These are phyloP conservation scores for Phytophthora foliorum DNA, from an alignment of 352 stramenopile genomes.

Conservation along the genomic window DNA sequence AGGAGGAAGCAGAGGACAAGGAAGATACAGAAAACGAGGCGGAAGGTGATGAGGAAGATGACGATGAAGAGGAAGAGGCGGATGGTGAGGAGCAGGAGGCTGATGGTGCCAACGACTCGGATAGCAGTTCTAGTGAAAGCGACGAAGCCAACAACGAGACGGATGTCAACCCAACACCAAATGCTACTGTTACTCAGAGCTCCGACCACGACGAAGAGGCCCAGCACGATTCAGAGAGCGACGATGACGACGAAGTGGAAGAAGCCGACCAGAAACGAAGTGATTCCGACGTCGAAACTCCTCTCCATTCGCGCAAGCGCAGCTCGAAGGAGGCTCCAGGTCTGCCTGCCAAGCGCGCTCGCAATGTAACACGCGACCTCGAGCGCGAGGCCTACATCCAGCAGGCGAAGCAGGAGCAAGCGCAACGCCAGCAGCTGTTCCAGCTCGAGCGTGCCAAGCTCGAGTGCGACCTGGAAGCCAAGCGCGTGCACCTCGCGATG, in stretches of 20 bases:
- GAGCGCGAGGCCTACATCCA: slow-evolving; percentile 34
- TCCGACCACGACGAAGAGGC: slow-evolving; percentile 24
- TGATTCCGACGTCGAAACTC: neutral
- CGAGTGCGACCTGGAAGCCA: slow-evolving; percentile 52
- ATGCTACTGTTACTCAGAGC: neutral
- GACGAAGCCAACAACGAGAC: slow-evolving; percentile 18
- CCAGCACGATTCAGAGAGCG: slow-evolving; percentile 6
- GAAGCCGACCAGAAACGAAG: slow-evolving; percentile 5
- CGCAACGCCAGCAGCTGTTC: slow-evolving; percentile 52
- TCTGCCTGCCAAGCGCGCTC: slow-evolving; percentile 15
- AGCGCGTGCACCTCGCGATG: slow-evolving; percentile 48
- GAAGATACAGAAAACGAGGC: slow-evolving; percentile 1
- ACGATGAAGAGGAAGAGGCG: neutral
- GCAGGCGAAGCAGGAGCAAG: slow-evolving; percentile 39
- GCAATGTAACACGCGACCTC: slow-evolving; percentile 16
- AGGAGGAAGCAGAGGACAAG: neutral
- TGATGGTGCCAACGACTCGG: slow-evolving; percentile 1
- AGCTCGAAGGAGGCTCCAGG: neutral
- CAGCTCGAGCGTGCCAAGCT: slow-evolving; percentile 57
- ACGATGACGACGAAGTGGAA: slow-evolving; percentile 14
- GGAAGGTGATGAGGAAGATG: neutral
- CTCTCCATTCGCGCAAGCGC: slow-evolving; percentile 15
- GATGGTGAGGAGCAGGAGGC: neutral
- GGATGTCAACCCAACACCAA: slow-evolving; percentile 20
- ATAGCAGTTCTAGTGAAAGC: slow-evolving; percentile 26